These are phyloP conservation scores for Coriolopsis trogii DNA, from an alignment of 1,284 basidiomycete species.

Conservation along the genomic window DNA sequence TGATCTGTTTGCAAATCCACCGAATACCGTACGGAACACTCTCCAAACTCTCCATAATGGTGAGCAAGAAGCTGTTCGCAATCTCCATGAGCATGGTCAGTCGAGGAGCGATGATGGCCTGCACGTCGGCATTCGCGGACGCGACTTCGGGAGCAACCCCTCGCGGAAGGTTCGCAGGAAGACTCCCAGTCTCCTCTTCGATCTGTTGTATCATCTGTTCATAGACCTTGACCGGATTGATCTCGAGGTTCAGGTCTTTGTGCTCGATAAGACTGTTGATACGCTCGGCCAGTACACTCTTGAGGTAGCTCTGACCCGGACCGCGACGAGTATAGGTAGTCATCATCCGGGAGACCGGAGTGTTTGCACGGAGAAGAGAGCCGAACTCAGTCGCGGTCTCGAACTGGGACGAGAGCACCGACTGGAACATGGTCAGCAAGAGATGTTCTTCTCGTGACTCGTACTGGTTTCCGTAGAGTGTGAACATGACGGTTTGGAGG, in stretches of 20 bases:
- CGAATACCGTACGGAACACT: slow-evolving; percentile 98
- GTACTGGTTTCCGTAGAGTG: slow-evolving; percentile 99
- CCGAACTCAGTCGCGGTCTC: slow-evolving; percentile 98
- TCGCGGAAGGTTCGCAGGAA: slow-evolving; percentile 89
- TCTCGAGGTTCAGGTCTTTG: slow-evolving; percentile 97
- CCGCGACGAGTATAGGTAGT: slow-evolving; percentile 98
- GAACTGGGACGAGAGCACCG: slow-evolving; percentile 97
- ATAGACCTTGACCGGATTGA: slow-evolving; percentile 98
- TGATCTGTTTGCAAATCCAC: slow-evolving; percentile 99
- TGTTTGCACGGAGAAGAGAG: slow-evolving; percentile 95
- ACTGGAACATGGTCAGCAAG: slow-evolving; percentile 98
- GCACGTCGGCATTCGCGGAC: slow-evolving; percentile 90
- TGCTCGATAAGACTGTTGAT: slow-evolving; percentile 99
- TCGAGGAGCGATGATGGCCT: slow-evolving; percentile 95
- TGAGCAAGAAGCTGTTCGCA: slow-evolving; percentile 94
- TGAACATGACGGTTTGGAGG: slow-evolving; percentile 99
- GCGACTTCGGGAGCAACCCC: slow-evolving; percentile 95
- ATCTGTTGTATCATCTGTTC: slow-evolving; percentile 99
- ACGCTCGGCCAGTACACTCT: slow-evolving; percentile 93
- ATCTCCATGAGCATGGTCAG: slow-evolving; percentile 99
- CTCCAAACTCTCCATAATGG: slow-evolving; percentile 98
- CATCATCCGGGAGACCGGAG: slow-evolving; percentile 99
- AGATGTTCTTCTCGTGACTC: slow-evolving; percentile 98
- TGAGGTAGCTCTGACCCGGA: slow-evolving; percentile 97
- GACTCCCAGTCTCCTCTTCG: slow-evolving; percentile 91